Conservation (phyloP, 2,329 filamentous ascomycete genomes). For the Hymenoscyphus linearis region DNA sequence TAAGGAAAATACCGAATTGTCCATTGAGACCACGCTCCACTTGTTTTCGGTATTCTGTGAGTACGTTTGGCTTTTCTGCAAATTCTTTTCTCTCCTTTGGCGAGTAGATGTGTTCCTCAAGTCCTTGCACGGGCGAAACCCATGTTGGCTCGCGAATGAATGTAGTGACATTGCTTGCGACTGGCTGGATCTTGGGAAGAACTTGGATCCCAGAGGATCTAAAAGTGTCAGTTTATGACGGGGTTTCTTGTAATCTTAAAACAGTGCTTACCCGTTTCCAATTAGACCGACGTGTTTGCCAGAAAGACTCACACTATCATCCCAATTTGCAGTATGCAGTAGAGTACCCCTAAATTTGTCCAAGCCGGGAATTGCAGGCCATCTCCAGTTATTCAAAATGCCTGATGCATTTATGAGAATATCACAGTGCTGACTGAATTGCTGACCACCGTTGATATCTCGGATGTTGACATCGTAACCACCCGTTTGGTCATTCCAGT, state of each 20-base stretch:
- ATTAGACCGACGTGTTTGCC: slow-evolving; percentile 51
- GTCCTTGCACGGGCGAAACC: slow-evolving; percentile 39
- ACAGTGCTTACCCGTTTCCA: slow-evolving; percentile 47
- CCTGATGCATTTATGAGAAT: slow-evolving; percentile 22
- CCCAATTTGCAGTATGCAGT: slow-evolving; percentile 52
- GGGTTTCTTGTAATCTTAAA: slow-evolving; percentile 20
- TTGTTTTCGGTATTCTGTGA: slow-evolving; percentile 39
- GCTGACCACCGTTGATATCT: slow-evolving; percentile 30
- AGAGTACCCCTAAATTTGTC: slow-evolving; percentile 47
- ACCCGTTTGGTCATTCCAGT: slow-evolving; percentile 45
- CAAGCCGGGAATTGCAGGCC: slow-evolving; percentile 44
- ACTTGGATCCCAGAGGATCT: slow-evolving; percentile 41
- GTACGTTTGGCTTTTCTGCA: slow-evolving; percentile 37
- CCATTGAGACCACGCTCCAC: slow-evolving; percentile 41
- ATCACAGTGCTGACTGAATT: slow-evolving; percentile 17
- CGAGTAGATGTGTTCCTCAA: slow-evolving; percentile 40
- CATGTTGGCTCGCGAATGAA: slow-evolving; percentile 34
- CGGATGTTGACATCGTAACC: slow-evolving; percentile 45
- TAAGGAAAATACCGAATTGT: slow-evolving; percentile 44
- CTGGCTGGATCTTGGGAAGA: slow-evolving; percentile 40
- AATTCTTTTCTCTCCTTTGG: slow-evolving; percentile 39
- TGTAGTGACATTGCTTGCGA: slow-evolving; percentile 45
- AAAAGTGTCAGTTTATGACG: slow-evolving; percentile 21
- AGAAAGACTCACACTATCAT: slow-evolving; percentile 42
- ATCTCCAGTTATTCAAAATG: slow-evolving; percentile 42